Evolutionary conservation across 23 red algal species (phyloP).

Genomic region (Gracilaria caudata): DNA sequence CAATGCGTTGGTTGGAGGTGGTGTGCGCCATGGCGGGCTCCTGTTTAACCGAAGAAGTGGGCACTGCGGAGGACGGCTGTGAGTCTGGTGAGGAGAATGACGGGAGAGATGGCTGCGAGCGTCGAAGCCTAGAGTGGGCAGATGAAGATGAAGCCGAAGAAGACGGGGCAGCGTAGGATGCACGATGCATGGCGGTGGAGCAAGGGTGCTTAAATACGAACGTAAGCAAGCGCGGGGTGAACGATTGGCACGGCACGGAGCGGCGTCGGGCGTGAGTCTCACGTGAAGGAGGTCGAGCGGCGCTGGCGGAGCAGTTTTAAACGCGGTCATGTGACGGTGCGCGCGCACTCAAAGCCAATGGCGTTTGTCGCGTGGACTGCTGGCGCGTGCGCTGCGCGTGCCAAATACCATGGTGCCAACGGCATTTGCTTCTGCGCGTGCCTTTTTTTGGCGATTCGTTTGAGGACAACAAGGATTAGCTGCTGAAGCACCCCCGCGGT

Average conservation of each 20-base stretch:
- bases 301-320: neutral
- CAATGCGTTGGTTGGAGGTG: constrained; percentile 34
- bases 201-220: neutral
- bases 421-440: constrained; percentile 3
- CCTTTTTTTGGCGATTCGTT: neutral
- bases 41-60: neutral
- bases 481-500: neutral
- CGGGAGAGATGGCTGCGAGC: neutral
- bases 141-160: neutral
- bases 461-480: neutral
- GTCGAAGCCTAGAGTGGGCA: neutral
- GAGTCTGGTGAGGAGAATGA: constrained; percentile 12
- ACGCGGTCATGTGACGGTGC: constrained; percentile 2
- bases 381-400: neutral
- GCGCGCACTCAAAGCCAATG: constrained; percentile 37
- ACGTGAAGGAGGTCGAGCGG: constrained; percentile 5
- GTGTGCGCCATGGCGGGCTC: constrained; percentile 35
- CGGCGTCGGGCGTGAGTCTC: neutral
- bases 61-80: neutral
- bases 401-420: neutral
- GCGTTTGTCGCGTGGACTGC: constrained; percentile 32
- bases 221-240: neutral
- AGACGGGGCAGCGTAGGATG: neutral
- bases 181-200: neutral
- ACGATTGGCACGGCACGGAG: neutral